These are phyloP conservation scores for Xylaria sp. DNA, from an alignment of 2,329 filamentous ascomycete genomes.

Conservation along the genomic window DNA sequence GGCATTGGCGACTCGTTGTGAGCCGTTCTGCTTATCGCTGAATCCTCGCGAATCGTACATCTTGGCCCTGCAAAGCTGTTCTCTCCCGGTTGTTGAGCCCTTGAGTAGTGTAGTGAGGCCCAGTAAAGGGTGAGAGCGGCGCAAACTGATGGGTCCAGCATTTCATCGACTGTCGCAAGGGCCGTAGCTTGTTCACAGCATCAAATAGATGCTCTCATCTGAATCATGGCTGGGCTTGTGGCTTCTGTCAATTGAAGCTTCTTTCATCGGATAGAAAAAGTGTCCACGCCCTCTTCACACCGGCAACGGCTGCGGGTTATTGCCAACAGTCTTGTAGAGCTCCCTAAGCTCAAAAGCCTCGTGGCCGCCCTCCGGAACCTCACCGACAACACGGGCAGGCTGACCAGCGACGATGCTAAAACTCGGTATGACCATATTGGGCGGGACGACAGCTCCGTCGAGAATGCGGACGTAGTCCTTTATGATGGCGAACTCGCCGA, in stretches of 20 bases:
- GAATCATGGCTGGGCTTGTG: background rate
- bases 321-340: conserved; percentile 72
- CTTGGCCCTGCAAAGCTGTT: background rate
- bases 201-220: background rate
- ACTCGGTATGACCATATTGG: conserved; percentile 91
- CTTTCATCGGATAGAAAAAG: background rate
- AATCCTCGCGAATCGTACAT: no score
- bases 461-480: conserved; percentile 93
- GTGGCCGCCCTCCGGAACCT: conserved; percentile 77
- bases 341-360: conserved; percentile 73
- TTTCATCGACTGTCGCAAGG: background rate
- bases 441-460: conserved; percentile 83
- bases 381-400: conserved; percentile 82
- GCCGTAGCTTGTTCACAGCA: background rate
- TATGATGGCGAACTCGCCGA: conserved; percentile 89
- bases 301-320: conserved; percentile 58
- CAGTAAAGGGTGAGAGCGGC: background rate
- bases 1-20: background rate
- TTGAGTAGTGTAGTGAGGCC: background rate
- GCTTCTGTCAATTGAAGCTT: background rate
- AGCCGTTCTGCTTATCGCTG: background rate
- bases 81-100: background rate
- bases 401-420: conserved; percentile 90
- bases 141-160: background rate
- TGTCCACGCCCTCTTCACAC: conserved; percentile 45